A percentile compares a stretch with the other conserved stretches of the same genome.
phyloP scores from a whole-genome alignment of 768 basidiomycete species.

The Trametes coccinea region DNA sequence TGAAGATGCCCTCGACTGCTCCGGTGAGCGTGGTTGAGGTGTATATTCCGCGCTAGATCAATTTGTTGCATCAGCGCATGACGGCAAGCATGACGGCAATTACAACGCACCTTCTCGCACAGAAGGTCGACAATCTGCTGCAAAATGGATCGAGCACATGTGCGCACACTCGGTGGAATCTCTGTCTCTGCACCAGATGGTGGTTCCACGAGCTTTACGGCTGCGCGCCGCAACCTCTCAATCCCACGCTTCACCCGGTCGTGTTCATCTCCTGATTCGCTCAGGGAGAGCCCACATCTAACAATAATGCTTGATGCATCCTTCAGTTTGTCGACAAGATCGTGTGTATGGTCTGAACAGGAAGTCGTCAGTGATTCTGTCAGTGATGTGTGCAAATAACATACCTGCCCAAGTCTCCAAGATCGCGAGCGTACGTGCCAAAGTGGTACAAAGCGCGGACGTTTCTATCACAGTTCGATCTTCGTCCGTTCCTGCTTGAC shows the following conservation, averaged over 20 bases:
- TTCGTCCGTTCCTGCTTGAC: conserved; percentile 26
- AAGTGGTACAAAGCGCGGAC: conserved; percentile 39
- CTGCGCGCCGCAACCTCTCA: conserved; percentile 57
- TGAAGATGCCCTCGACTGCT: conserved; percentile 56
- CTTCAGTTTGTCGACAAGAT: conserved; percentile 4
- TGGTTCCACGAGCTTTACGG: conserved; percentile 48
- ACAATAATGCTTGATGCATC: conserved; percentile 8
- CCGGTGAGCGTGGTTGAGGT: conserved; percentile 37
- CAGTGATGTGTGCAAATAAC: not conserved
- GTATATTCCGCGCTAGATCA: not conserved
- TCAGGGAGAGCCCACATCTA: conserved; percentile 12
- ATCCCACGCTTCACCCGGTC: conserved; percentile 62
- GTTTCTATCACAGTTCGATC: conserved; percentile 35
- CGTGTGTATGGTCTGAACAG: conserved; percentile 6
- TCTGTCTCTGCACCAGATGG: not conserved
- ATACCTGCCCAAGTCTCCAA: conserved; percentile 36
- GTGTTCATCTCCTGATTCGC: conserved; percentile 35
- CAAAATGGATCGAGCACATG: conserved; percentile 34
- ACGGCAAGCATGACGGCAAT: too few relatives aligned
- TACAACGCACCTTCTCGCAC: conserved; percentile 33
- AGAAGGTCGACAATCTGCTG: conserved; percentile 38
- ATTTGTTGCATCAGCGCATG: too few relatives aligned
- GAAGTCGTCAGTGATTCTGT: not conserved
- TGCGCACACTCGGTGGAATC: conserved; percentile 3
- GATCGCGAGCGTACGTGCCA: conserved; percentile 47